These are phyloP conservation scores for Collybia sordida DNA, from an alignment of 768 basidiomycete genomes.

Conservation along the genomic window DNA sequence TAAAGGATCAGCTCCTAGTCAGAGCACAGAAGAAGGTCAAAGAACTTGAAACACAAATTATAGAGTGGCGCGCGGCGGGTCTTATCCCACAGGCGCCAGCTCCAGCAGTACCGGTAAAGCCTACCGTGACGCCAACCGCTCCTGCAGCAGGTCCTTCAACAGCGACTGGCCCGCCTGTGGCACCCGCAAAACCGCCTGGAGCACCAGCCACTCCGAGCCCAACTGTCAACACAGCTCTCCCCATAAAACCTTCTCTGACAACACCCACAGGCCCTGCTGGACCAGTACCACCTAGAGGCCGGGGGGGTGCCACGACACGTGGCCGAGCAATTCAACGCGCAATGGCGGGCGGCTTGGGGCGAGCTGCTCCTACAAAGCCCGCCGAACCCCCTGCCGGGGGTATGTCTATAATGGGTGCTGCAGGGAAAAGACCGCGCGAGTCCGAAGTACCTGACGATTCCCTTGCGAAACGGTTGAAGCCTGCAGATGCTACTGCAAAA, in stretches of 20 bases:
- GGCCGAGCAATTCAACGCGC: constrained; percentile 22
- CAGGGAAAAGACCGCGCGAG: constrained; percentile 64
- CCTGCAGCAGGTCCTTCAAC: constrained; percentile 21
- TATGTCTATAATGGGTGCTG: constrained; percentile 65
- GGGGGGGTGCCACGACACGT: constrained; percentile 32
- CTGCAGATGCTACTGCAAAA: constrained; percentile 35
- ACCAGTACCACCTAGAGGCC: constrained; percentile 24
- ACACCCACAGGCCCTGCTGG: constrained; percentile 14
- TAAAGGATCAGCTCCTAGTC: constrained; percentile 73
- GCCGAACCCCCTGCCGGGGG: constrained; percentile 34
- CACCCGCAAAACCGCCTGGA: constrained; percentile 14
- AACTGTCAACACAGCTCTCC: constrained; percentile 7
- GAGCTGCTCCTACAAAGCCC: constrained; percentile 19
- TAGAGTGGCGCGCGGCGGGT: constrained; percentile 54
- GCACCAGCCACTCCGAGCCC: constrained; percentile 6
- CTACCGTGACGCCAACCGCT: constrained; percentile 23
- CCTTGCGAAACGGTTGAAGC: constrained; percentile 66
- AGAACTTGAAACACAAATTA: constrained; percentile 64
- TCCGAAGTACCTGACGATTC: constrained; percentile 47
- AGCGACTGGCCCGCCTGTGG: constrained; percentile 18
- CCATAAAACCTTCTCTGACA: constrained; percentile 16
- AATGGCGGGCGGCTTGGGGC: constrained; percentile 15
- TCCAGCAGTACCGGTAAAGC: constrained; percentile 10
- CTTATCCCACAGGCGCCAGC: constrained; percentile 35
- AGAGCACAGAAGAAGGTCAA: constrained; percentile 61